Evolutionary conservation across 768 basidiomycete genomes (phyloP).

Genomic region (Kondoa malvinella): DNA sequence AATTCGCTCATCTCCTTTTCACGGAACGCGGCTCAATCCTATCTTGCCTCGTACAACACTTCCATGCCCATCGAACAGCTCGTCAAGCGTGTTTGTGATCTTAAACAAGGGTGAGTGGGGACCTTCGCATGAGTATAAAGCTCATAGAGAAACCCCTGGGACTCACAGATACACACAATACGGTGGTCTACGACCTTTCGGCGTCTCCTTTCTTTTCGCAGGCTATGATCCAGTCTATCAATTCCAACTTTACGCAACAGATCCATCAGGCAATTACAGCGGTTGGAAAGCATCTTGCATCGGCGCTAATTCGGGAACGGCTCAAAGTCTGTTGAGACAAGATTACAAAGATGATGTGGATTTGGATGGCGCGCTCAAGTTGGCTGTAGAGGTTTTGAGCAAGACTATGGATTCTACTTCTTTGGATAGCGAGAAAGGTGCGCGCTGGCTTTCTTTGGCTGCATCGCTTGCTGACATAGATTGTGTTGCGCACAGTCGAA

Average conservation of each 20-base stretch:
- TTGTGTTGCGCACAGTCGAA: conserved; percentile 48
- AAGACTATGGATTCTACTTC: conserved; percentile 99
- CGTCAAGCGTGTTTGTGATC: conserved; percentile 79
- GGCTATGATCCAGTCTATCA: conserved; percentile 90
- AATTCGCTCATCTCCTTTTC: conserved; percentile 94
- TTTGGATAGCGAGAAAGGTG: conserved; percentile 85
- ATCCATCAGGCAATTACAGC: conserved; percentile 90
- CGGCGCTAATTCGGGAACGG: conserved; percentile 94
- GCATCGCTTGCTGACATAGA: background rate
- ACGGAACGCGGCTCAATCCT: conserved; percentile 70
- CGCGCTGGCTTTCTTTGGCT: conserved; percentile 29
- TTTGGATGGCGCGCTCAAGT: conserved; percentile 77
- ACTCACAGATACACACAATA: conserved; percentile 9
- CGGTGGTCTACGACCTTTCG: conserved; percentile 85
- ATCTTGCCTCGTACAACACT: conserved; percentile 80
- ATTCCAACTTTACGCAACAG: conserved; percentile 96
- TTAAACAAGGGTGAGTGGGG: conserved; percentile 59
- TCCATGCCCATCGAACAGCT: conserved; percentile 95
- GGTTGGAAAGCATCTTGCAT: conserved; percentile 61
- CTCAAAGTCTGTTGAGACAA: conserved; percentile 85
- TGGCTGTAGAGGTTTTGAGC: conserved; percentile 88
- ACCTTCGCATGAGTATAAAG: conserved; percentile 47
- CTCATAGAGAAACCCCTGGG: conserved; percentile 54
- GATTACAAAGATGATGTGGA: conserved; percentile 92
- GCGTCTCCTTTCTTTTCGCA: conserved; percentile 88